phyloP scores from a whole-genome alignment of 257 asterid genomes.

The Thymus mandschuricus region DNA sequence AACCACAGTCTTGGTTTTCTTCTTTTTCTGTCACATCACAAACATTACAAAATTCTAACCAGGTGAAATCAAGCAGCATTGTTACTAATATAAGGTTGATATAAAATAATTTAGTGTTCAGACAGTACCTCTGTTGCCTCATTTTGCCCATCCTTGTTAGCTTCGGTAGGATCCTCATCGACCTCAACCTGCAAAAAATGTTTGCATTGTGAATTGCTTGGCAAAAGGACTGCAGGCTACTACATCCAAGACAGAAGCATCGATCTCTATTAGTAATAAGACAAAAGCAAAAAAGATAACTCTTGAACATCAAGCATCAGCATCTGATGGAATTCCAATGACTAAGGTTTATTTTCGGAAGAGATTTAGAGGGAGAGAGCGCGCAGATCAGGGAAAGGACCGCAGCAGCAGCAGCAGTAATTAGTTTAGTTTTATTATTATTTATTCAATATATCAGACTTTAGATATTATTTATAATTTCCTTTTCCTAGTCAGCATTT shows the following conservation, averaged over 20 bases:
- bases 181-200: slow-evolving; percentile 76
- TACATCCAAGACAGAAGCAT: slow-evolving; percentile 8
- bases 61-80: slow-evolving; percentile 4
- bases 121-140: slow-evolving; percentile 66
- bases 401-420: too few species aligned
- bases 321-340: background rate
- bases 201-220: slow-evolving; percentile 23
- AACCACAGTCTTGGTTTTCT: slow-evolving; percentile 90
- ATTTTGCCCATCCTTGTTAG: slow-evolving; percentile 64
- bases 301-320: background rate
- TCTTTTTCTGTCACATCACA: slow-evolving; percentile 69
- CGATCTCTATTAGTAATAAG: background rate
- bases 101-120: slow-evolving; percentile 5
- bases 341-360: too few species aligned
- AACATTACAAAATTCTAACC: slow-evolving; percentile 27
- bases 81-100: background rate
- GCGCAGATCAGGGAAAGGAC: too few species aligned
- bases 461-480: too few species aligned
- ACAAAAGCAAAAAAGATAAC: slow-evolving; percentile 5
- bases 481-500: too few species aligned
- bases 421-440: too few species aligned
- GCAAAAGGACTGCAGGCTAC: slow-evolving; percentile 8
- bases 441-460: too few species aligned
- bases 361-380: too few species aligned
- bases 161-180: slow-evolving; percentile 85